phyloP scores from a whole-genome alignment of 1,284 basidiomycete genomes.

The Stygiomarasmius scandens region DNA sequence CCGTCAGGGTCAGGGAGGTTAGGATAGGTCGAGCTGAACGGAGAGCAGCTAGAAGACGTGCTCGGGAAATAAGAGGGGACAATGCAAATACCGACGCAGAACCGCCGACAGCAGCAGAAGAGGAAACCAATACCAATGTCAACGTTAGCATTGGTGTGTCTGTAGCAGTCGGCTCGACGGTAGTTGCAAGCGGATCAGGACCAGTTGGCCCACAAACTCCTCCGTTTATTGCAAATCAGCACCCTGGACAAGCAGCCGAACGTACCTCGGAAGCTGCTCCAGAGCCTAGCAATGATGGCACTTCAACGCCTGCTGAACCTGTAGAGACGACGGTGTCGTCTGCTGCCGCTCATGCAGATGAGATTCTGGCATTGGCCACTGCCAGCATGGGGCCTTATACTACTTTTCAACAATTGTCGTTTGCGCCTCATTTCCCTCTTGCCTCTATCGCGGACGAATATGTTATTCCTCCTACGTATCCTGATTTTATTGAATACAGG shows the following conservation, averaged over 20 bases:
- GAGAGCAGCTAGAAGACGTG: slow-evolving; percentile 75
- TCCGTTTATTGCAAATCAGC: slow-evolving; percentile 42
- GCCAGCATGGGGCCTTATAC: slow-evolving; percentile 80
- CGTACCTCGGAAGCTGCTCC: background rate
- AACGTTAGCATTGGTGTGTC: slow-evolving; percentile 68
- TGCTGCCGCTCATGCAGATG: slow-evolving; percentile 55
- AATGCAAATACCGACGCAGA: slow-evolving; percentile 51
- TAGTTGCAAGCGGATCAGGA: slow-evolving; percentile 26
- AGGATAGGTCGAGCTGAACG: slow-evolving; percentile 85
- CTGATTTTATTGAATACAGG: slow-evolving; percentile 72
- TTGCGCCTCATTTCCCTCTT: slow-evolving; percentile 81
- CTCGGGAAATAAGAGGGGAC: slow-evolving; percentile 65
- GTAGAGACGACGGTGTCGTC: slow-evolving; percentile 19
- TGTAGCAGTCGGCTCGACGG: slow-evolving; percentile 41
- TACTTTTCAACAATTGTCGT: slow-evolving; percentile 84
- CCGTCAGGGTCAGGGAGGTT: slow-evolving; percentile 87
- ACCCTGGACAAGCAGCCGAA: slow-evolving; percentile 37
- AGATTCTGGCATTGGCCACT: slow-evolving; percentile 66
- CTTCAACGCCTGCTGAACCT: slow-evolving; percentile 29
- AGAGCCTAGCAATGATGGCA: slow-evolving; percentile 20
- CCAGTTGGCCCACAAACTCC: slow-evolving; percentile 36
- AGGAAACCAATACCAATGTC: slow-evolving; percentile 63
- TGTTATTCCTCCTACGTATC: slow-evolving; percentile 85
- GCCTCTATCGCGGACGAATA: slow-evolving; percentile 87
- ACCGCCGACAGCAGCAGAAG: slow-evolving; percentile 23